Evolutionary conservation across 169 alveolate genomes (phyloP), one percentile per base, ranked within the genome.

Genomic region (Cryptosporidium ubiquitum): DNA sequence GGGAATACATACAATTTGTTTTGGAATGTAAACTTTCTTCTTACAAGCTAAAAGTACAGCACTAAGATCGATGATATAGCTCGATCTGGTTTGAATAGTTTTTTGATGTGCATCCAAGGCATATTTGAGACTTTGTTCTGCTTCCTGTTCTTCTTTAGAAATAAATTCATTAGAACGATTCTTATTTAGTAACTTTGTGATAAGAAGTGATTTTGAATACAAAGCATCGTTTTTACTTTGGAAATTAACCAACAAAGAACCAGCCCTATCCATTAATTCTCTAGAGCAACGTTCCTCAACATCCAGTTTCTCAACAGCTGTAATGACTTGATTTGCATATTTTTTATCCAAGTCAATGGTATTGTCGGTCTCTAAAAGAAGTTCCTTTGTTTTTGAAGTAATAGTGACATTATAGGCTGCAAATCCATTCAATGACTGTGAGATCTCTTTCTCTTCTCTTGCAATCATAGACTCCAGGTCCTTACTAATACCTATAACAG

Each of bases 161-260:
- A 3, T 3, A 47, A n/a, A 5, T 7, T 20, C 68, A 1, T 33
- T 10, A 31, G 33, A 33, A 20, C 20, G 37, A 2, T 33, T 42
- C 20, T 47, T 70, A 14, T 14, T 35, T 6, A 70, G 47, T 12
- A 70, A 47, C 64, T 70, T 70, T 20, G 44, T 51, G 18, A 70
- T 20, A 0, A 70, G 47, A 3, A 70, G 20, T 23, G 68, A n/a
- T 44, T 70, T 70, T 3, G 84, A 35, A 23, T 35, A n/a, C 35
- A 70, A 35, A 2, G 47, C 69, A 3, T 70, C 84, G 31, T 70
- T 70, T 35, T 70, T 70, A 37, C 66, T n/a, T 31, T 70, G 84
- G 3, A 70, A 35, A 49, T 35, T 44, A 9, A 55, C 66, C 0
- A 70, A 55, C 0, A 55, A 26, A 16, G 49, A 70, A 49, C 60